Percentiles rank a stretch among this genome's conserved stretches.
phyloP scores from a whole-genome alignment of 257 asterid genomes.

The Solanum lycopersicoides region DNA sequence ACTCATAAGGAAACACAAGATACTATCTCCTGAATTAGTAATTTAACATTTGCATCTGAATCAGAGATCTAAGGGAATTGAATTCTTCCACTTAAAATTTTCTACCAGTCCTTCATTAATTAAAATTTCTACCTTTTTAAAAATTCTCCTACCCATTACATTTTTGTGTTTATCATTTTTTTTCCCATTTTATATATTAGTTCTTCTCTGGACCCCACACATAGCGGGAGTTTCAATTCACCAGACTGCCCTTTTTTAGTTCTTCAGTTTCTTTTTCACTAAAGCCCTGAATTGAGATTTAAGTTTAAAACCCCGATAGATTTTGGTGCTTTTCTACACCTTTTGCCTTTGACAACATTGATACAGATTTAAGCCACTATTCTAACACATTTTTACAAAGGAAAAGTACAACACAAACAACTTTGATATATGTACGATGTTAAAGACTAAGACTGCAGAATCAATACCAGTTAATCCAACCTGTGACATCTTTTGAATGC shows the following conservation, averaged over 20 bases:
- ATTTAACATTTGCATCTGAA: background rate
- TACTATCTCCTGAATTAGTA: background rate
- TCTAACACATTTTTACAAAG: background rate
- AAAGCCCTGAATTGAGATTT: background rate
- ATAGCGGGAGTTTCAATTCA: background rate
- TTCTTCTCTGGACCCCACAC: background rate
- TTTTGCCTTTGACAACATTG: background rate
- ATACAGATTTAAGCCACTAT: background rate
- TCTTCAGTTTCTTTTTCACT: background rate
- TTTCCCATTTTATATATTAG: background rate
- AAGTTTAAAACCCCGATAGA: background rate
- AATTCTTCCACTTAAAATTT: background rate
- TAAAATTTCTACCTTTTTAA: background rate
- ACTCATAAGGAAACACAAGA: background rate
- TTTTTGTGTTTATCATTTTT: background rate
- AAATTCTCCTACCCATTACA: background rate
- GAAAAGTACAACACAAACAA: background rate
- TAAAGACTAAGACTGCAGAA: constrained; percentile 22
- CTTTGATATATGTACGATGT: background rate
- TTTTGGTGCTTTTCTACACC: background rate
- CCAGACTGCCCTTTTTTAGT: background rate
- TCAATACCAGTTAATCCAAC: constrained; percentile 64
- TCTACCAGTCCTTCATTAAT: background rate
- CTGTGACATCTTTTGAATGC: constrained; percentile 97
- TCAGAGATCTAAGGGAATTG: background rate